These are phyloP conservation scores for Trypanosoma scelopori DNA, from an alignment of 208 protist genomes.

Conservation along the genomic window DNA sequence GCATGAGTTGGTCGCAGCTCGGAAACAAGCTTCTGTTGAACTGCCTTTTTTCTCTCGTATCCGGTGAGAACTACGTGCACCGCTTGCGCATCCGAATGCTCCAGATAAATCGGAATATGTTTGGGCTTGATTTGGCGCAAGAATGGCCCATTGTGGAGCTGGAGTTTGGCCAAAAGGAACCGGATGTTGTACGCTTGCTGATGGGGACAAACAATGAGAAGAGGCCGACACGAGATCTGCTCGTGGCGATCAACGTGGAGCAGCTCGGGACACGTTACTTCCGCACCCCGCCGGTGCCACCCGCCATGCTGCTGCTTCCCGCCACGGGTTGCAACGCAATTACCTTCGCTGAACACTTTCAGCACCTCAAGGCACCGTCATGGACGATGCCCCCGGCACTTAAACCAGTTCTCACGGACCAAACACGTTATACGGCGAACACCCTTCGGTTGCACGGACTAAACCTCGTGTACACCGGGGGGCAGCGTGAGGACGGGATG, in stretches of 20 bases:
- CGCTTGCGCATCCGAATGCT: slow-evolving; percentile 36
- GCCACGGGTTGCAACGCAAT: slow-evolving; percentile 32
- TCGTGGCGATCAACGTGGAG: slow-evolving; percentile 52
- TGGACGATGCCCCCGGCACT: slow-evolving; percentile 47
- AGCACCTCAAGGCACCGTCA: slow-evolving; percentile 28
- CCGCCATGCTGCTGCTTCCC: slow-evolving; percentile 54
- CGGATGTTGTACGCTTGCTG: slow-evolving; percentile 28
- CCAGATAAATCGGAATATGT: slow-evolving; percentile 72
- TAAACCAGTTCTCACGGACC: slow-evolving; percentile 22
- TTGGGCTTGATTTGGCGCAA: slow-evolving; percentile 60
- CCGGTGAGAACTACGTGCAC: slow-evolving; percentile 47
- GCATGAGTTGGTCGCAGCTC: slow-evolving; percentile 60
- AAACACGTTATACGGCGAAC: slow-evolving; percentile 35
- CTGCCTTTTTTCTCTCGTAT: slow-evolving; percentile 40
- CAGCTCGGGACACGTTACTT: slow-evolving; percentile 60
- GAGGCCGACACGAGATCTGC: slow-evolving; percentile 36
- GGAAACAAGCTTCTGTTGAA: slow-evolving; percentile 46
- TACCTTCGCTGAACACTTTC: slow-evolving; percentile 32
- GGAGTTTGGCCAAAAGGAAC: slow-evolving; percentile 34
- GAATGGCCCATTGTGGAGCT: slow-evolving; percentile 43
- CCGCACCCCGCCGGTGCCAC: slow-evolving; percentile 50
- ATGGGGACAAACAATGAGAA: slow-evolving; percentile 50
- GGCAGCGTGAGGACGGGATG: slow-evolving; percentile 12
- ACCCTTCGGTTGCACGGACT: slow-evolving; percentile 51
- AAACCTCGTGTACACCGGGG: slow-evolving; percentile 51